Base-by-base conservation (phyloP, 139 green algal species). In the Tetraselmis striata region DNA sequence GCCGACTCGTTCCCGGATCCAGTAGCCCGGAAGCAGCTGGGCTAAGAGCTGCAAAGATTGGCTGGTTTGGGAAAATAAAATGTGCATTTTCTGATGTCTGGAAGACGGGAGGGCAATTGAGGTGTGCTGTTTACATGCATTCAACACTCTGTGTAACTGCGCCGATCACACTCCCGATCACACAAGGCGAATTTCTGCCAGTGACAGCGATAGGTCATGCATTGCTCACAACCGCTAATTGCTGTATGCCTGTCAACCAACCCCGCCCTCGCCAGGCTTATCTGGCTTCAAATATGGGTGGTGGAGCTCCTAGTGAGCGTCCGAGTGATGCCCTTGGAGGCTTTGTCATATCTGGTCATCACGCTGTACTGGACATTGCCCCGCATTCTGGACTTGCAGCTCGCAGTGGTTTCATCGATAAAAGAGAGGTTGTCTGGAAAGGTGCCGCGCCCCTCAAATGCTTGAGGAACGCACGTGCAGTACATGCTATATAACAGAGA, bases 291-390 rank as follows among this genome's bases (percentile, higher is more conserved):
- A 26, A 59, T 86, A 11, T 79, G 81, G 45, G 0, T 80, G 0
- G 86, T 91, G 1, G 88, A 91, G 75, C 80, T 87, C 18, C 30
- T 90, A 45, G 83, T 91, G n/a, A 83, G 86, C 0, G 45, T 82
- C 1, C 81, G 76, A 23, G 86, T 90, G 29, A 59, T 91, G 75
- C 86, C 86, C 0, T 75, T 87, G 32, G 79, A 86, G 27, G 84
- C 84, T 79, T 76, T 82, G 23, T 84, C 74, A 77, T 82, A 88
- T 29, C 80, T 82, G 1, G 82, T 91, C 22, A 26, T 90, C 31
- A 88, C 85, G 0, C 79, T 90, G 29, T 83, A 83, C 26, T 76
- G 86, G 30, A 90, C 86, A 0, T 77, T 90, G 45, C 85, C 86
- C 1, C 30, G 87, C 27, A 84, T 91, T 0, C 30, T 90, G 24